Conservation (phyloP, 129 eudicot genomes). For the Scalesia atractyloides region DNA sequence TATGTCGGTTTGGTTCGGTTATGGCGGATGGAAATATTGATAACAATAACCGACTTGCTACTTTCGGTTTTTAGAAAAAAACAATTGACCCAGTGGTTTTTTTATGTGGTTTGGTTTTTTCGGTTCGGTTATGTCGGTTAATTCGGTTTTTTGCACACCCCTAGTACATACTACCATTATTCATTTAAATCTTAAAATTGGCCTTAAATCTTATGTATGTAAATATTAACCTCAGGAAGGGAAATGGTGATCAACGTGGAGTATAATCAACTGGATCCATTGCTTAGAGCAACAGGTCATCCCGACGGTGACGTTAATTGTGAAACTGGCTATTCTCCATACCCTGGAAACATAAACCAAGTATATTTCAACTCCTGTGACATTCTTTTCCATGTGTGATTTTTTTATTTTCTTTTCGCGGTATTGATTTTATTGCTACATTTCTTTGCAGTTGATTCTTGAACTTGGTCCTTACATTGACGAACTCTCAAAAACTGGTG, state of each 20-base stretch:
- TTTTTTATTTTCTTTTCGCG: constrained; percentile 4
- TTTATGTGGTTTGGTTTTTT: no score
- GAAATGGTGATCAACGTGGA: constrained; percentile 98
- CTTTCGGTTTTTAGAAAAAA: no score
- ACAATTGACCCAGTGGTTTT: no score
- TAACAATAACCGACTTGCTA: no score
- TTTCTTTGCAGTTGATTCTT: constrained; percentile 69
- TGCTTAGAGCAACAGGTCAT: constrained; percentile 88
- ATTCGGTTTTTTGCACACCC: no score
- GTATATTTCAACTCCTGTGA: constrained; percentile 23
- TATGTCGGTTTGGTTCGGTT: no score
- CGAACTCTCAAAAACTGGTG: constrained; percentile 89
- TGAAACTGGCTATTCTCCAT: constrained; percentile 96
- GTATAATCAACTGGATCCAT: constrained; percentile 98
- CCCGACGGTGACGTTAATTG: constrained; percentile 92
- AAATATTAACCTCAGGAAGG: constrained; percentile 58
- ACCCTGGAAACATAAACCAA: constrained; percentile 97
- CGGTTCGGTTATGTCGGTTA: no score
- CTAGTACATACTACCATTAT: neutral
- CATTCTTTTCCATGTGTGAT: neutral
- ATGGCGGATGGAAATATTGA: no score
- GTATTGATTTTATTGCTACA: constrained; percentile 13
- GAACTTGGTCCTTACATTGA: constrained; percentile 86
- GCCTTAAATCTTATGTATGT: neutral
- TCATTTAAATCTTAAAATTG: neutral